Base-by-base conservation (phyloP, 768 basidiomycete species). In the Amanita inopinata region DNA sequence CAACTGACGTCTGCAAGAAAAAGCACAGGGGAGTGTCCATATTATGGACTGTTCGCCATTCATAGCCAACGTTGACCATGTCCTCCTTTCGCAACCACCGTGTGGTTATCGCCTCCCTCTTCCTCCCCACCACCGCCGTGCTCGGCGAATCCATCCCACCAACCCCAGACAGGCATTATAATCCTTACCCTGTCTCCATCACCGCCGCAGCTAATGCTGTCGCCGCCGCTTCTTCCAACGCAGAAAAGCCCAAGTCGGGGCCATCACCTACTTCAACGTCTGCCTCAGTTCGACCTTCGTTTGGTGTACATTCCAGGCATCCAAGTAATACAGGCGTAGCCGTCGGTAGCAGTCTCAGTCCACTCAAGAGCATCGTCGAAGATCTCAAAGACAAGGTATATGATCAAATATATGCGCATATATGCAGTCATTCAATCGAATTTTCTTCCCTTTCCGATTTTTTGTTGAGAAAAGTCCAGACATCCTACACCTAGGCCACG, bases 31-130 rank as follows among this genome's bases (percentile, higher is more conserved):
- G 7, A n/a, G n/a, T n/a, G n/a, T n/a, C n/a, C n/a, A n/a, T n/a
- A n/a, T n/a, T n/a, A n/a, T n/a, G n/a, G n/a, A n/a, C n/a, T n/a
- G n/a, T n/a, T n/a, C n/a, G n/a, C n/a, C n/a, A n/a, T 38, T 9
- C 37, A 20, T 27, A 23, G 20, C 15, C 22, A 14, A 5, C 18
- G 4, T 24, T 6, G 10, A 12, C n/a, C 22, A 40, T 40, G 38
- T 40, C 38, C 56, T 79, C 83, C 27, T 73, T 86, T 55, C 70
- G 80, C 43, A 76, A 76, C 60, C 81, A 84, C 58, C 68, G 87
- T 23, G 70, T 83, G 42, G 66, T 89, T 58, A 79, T 90, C 58
- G 87, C 85, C 11, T 81, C 83, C n/a, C 77, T 89, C 46, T 88
- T 90, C 56, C 76, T 89, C 25, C 87, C 87, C 27, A 75, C 74